Evolutionary conservation across 768 basidiomycete species (phyloP).

Genomic region (Mycena sanguinolenta): DNA sequence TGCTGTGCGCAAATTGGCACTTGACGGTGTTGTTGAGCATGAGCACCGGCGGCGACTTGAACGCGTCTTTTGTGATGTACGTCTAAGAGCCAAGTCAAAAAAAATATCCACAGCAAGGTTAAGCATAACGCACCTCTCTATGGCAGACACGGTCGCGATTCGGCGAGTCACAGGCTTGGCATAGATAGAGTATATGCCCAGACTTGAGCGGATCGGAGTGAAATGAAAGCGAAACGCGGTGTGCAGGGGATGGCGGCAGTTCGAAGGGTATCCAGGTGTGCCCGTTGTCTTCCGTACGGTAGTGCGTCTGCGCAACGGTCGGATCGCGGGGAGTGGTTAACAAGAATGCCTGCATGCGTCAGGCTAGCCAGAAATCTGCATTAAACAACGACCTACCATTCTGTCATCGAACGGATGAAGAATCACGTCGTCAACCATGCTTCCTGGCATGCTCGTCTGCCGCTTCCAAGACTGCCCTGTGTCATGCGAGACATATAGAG

Average conservation of each 20-base stretch:
- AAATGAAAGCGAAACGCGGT: slow-evolving; percentile 83
- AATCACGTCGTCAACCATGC: slow-evolving; percentile 77
- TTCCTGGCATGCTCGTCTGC: slow-evolving; percentile 64
- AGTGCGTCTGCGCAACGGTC: slow-evolving; percentile 70
- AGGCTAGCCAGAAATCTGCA: slow-evolving; percentile 37
- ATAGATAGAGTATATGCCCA: slow-evolving; percentile 84
- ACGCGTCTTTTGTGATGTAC: slow-evolving; percentile 89
- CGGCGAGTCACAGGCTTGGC: slow-evolving; percentile 66
- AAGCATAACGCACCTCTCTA: slow-evolving; percentile 76
- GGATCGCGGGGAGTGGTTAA: slow-evolving; percentile 62
- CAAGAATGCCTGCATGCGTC: slow-evolving; percentile 80
- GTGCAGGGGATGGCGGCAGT: slow-evolving; percentile 69
- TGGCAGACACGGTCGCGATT: slow-evolving; percentile 66
- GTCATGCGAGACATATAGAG: slow-evolving; percentile 84
- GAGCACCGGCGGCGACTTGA: slow-evolving; percentile 67
- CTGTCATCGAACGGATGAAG: slow-evolving; percentile 88
- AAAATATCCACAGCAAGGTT: not conserved
- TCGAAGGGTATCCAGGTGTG: slow-evolving; percentile 88
- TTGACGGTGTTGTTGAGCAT: slow-evolving; percentile 79
- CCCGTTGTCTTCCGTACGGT: slow-evolving; percentile 89
- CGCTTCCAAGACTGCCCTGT: slow-evolving; percentile 82
- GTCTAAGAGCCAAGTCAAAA: slow-evolving; percentile 64
- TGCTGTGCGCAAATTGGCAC: slow-evolving; percentile 93
- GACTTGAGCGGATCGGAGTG: slow-evolving; percentile 77
- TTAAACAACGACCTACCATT: slow-evolving; percentile 58